A percentile compares a stretch with the other conserved stretches of the same genome.
Conservation (phyloP, 371 early-diverging fungal genomes). For the Sporodiniella umbellata region DNA sequence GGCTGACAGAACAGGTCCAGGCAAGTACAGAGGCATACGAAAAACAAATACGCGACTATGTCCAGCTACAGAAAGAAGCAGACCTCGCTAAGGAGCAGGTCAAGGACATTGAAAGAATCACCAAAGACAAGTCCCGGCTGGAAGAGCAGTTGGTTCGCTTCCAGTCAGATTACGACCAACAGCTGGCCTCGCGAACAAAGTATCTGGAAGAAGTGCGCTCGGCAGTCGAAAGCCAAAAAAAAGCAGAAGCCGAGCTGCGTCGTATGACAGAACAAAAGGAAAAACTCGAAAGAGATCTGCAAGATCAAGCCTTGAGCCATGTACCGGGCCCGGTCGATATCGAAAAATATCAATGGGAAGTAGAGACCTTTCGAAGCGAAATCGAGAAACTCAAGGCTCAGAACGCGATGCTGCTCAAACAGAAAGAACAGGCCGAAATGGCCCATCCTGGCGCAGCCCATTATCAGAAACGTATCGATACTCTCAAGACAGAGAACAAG, state of each 20-base stretch:
- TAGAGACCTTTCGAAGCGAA: constrained; percentile 31
- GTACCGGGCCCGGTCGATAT: not conserved
- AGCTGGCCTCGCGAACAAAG: constrained; percentile 29
- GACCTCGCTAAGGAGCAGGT: constrained; percentile 33
- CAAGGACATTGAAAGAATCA: constrained; percentile 40
- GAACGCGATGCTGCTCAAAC: constrained; percentile 41
- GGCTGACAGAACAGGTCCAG: constrained; percentile 46
- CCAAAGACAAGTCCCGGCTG: constrained; percentile 30
- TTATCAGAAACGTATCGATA: constrained; percentile 8
- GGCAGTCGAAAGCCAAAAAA: constrained; percentile 44
- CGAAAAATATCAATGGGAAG: constrained; percentile 7
- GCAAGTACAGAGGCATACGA: constrained; percentile 28
- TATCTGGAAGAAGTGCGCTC: constrained; percentile 35
- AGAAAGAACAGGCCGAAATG: constrained; percentile 43
- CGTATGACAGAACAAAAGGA: constrained; percentile 40
- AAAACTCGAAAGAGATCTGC: constrained; percentile 37
- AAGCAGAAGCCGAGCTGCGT: constrained; percentile 41
- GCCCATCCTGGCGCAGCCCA: constrained; percentile 26
- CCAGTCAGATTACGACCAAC: constrained; percentile 35
- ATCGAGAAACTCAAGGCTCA: constrained; percentile 39
- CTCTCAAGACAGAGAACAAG: constrained; percentile 53
- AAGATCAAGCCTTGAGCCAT: constrained; percentile 10
- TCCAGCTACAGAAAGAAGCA: constrained; percentile 31
- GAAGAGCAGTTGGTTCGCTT: constrained; percentile 33
- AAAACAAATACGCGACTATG: constrained; percentile 29